Conservation (phyloP, 768 basidiomycete genomes). For the Xerocomus brunneocitrinus region DNA sequence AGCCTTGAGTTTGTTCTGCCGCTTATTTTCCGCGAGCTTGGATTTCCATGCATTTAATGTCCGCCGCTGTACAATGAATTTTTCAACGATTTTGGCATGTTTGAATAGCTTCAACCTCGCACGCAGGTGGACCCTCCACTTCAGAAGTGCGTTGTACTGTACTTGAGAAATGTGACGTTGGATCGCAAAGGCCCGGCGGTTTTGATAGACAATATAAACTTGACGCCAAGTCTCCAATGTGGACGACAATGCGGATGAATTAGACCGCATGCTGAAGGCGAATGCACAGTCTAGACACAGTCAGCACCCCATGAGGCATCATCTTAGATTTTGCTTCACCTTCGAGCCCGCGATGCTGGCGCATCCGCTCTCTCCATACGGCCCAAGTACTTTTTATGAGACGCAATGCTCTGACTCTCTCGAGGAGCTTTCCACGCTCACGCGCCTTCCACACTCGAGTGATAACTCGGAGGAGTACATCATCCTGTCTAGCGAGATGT, state of each 20-base stretch:
- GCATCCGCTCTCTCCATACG: slow-evolving; percentile 47
- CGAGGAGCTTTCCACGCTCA: slow-evolving; percentile 56
- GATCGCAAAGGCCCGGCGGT: slow-evolving; percentile 44
- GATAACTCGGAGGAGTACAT: slow-evolving; percentile 53
- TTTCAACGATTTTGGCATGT: slow-evolving; percentile 51
- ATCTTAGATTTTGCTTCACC: slow-evolving; percentile 33
- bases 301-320: slow-evolving; percentile 7
- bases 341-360: slow-evolving; percentile 38
- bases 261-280: slow-evolving; percentile 44
- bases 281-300: slow-evolving; percentile 42
- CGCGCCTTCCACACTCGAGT: slow-evolving; percentile 65
- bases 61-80: slow-evolving; percentile 45
- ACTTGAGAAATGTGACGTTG: slow-evolving; percentile 31
- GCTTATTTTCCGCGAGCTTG: slow-evolving; percentile 39
- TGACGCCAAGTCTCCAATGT: slow-evolving; percentile 46
- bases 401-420: slow-evolving; percentile 45
- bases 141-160: slow-evolving; percentile 44
- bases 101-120: slow-evolving; percentile 45
- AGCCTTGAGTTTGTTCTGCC: slow-evolving; percentile 41
- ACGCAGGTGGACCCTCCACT: slow-evolving; percentile 56
- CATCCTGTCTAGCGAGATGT: slow-evolving; percentile 53
- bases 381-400: slow-evolving; percentile 44
- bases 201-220: slow-evolving; percentile 40
- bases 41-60: slow-evolving; percentile 48
- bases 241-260: slow-evolving; percentile 35